A percentile compares a stretch with the other conserved stretches of the same genome.
These are phyloP conservation scores for Paraconiothyrium sp. DNA, from an alignment of 2,329 filamentous ascomycete genomes.

Conservation along the genomic window DNA sequence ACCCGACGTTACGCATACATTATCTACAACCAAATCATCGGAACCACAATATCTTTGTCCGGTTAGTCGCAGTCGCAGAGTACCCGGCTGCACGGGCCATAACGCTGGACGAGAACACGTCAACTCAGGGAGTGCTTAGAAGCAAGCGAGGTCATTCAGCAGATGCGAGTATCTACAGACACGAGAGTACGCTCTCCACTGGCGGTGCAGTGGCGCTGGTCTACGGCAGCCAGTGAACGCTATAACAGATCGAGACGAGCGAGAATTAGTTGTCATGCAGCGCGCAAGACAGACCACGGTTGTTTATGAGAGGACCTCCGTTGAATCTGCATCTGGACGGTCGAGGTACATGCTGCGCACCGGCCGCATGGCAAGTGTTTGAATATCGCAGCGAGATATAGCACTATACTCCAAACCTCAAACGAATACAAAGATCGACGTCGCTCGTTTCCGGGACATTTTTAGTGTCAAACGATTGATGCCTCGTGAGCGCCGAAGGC, in stretches of 20 bases:
- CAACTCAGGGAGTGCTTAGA: neutral
- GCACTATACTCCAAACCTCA: neutral
- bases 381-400: constrained; percentile 8
- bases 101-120: constrained; percentile 6
- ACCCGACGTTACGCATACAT: constrained; percentile 18
- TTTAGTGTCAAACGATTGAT: neutral
- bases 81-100: neutral
- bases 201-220: neutral
- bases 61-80: constrained; percentile 1
- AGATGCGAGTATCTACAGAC: neutral
- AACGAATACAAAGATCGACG: neutral
- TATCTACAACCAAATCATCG: constrained; percentile 14
- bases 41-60: constrained; percentile 1
- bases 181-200: neutral
- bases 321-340: neutral
- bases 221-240: constrained; percentile 5
- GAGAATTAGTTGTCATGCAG: neutral
- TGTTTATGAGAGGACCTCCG: neutral
- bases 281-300: neutral
- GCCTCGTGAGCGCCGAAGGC: constrained; percentile 1
- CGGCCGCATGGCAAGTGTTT: constrained; percentile 5
- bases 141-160: neutral
- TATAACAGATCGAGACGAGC: neutral
- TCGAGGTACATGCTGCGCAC: neutral
- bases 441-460: neutral